Conservation (phyloP, 306 rosid species). For the Quercus aquifolioides region DNA sequence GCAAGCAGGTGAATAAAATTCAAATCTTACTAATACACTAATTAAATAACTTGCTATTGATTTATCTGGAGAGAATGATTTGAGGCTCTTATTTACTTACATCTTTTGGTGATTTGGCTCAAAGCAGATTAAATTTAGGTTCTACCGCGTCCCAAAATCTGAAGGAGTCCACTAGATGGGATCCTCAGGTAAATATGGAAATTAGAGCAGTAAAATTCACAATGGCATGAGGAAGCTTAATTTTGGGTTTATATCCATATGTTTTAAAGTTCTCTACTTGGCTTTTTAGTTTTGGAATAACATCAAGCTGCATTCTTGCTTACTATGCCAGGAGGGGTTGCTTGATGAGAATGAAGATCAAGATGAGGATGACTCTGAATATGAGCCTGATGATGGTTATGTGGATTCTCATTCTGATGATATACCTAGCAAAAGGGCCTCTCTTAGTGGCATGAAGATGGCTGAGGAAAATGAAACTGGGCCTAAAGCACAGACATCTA, state of each 20-base stretch:
- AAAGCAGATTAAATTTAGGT: slow-evolving; percentile 39
- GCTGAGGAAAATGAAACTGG: slow-evolving; percentile 35
- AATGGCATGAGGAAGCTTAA: not conserved
- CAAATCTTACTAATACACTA: not conserved
- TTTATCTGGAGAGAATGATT: slow-evolving; percentile 2
- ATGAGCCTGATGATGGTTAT: slow-evolving; percentile 45
- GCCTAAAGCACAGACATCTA: slow-evolving; percentile 28
- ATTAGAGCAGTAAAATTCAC: not conserved
- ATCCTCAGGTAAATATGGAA: slow-evolving; percentile 47
- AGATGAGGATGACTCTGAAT: slow-evolving; percentile 53
- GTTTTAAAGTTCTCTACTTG: not conserved
- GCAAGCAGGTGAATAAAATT: slow-evolving; percentile 49
- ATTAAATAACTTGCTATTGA: not conserved
- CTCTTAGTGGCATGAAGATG: slow-evolving; percentile 31
- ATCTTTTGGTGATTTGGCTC: slow-evolving; percentile 28
- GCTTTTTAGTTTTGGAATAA: slow-evolving; percentile 6
- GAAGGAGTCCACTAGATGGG: slow-evolving; percentile 45
- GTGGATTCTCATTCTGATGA: slow-evolving; percentile 39
- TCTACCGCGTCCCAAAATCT: slow-evolving; percentile 34
- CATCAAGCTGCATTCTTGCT: slow-evolving; percentile 10
- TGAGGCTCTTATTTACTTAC: slow-evolving; percentile 12
- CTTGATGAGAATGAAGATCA: slow-evolving; percentile 66
- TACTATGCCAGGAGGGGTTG: slow-evolving; percentile 47
- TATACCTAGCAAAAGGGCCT: slow-evolving; percentile 21
- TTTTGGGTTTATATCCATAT: not conserved